Conservation (phyloP, 306 rosid species). For the Quercus bicolor region DNA sequence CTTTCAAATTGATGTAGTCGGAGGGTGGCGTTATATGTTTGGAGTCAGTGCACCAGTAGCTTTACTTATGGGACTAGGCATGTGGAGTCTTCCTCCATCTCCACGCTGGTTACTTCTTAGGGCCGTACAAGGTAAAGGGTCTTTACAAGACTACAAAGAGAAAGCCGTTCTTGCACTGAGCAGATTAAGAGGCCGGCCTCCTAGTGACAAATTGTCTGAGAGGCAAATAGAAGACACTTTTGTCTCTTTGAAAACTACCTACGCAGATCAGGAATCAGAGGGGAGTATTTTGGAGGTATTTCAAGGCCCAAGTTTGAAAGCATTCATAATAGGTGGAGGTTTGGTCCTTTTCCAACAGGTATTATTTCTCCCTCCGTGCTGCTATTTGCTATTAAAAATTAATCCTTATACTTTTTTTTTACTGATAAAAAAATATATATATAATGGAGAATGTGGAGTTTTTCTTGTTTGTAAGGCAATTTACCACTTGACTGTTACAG, state of each 20-base stretch:
- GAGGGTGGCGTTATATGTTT: conserved; percentile 97
- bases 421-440: not conserved
- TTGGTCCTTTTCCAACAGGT: conserved; percentile 97
- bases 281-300: conserved; percentile 88
- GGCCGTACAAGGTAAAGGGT: conserved; percentile 87
- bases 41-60: conserved; percentile 88
- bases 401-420: conserved; percentile 12
- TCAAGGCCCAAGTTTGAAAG: conserved; percentile 91
- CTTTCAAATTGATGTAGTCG: conserved; percentile 66
- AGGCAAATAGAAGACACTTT: conserved; percentile 77
- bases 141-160: conserved; percentile 70
- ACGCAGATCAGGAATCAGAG: conserved; percentile 68
- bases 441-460: conserved; percentile 29
- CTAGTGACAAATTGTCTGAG: conserved; percentile 73
- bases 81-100: conserved; percentile 77
- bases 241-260: conserved; percentile 64
- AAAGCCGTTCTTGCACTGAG: conserved; percentile 62
- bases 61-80: conserved; percentile 79
- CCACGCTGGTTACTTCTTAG: conserved; percentile 98
- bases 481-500: conserved; percentile 47
- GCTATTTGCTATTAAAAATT: not conserved
- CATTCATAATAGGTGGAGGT: conserved; percentile 83
- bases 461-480: conserved; percentile 28
- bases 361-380: conserved; percentile 33
- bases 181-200: conserved; percentile 75